phyloP scores from a whole-genome alignment of 2,329 filamentous ascomycete genomes.

The Torrubiella hemipterigena region DNA sequence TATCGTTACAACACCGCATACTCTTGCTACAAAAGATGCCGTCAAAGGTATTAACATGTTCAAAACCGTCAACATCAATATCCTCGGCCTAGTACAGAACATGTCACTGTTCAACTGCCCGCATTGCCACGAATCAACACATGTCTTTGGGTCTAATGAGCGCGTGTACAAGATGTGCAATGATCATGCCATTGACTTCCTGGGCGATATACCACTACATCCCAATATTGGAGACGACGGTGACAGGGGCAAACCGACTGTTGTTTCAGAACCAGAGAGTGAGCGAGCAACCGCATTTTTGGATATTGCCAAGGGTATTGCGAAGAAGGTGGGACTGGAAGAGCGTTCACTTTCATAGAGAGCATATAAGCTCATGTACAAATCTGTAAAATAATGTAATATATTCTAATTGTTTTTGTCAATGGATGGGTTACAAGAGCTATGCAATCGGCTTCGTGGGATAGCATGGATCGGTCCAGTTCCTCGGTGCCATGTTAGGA shows the following conservation, averaged over 20 bases:
- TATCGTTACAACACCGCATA: conserved; percentile 88
- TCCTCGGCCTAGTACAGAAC: conserved; percentile 83
- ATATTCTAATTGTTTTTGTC: conserved; percentile 1
- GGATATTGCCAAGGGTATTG: conserved; percentile 49
- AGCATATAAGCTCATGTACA: conserved; percentile 3
- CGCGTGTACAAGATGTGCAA: conserved; percentile 57
- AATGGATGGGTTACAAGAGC: no score
- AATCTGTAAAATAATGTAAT: conserved; percentile 5
- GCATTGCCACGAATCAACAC: conserved; percentile 60
- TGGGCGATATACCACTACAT: conserved; percentile 84
- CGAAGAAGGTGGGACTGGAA: conserved; percentile 27
- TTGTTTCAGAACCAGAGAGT: conserved; percentile 74
- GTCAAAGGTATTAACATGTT: conserved; percentile 91
- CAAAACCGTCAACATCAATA: conserved; percentile 65
- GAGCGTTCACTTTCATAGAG: conserved; percentile 4
- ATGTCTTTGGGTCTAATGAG: conserved; percentile 59
- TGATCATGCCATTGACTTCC: conserved; percentile 62
- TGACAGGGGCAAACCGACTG: conserved; percentile 76
- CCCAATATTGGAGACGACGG: conserved; percentile 78
- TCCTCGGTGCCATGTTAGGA: neutral
- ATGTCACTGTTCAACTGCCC: conserved; percentile 81
- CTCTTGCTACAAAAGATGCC: conserved; percentile 83
- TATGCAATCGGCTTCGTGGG: neutral
- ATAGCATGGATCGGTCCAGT: neutral
- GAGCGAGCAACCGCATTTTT: conserved; percentile 61